Evolutionary conservation across 495 filamentous ascomycete genomes (phyloP).

Genomic region (Thozetella sp.): DNA sequence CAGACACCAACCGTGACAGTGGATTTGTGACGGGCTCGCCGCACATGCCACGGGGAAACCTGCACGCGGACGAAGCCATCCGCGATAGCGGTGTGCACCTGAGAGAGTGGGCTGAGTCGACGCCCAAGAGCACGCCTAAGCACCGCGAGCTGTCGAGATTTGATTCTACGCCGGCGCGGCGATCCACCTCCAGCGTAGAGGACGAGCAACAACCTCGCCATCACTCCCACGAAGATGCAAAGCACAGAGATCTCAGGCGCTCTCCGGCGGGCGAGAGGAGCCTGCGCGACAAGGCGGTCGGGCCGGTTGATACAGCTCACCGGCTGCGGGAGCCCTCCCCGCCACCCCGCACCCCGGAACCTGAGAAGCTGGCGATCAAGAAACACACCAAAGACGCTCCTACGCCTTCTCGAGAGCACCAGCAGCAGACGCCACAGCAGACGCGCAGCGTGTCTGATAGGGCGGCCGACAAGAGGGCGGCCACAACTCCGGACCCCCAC

Average conservation of each 20-base stretch:
- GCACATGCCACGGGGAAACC: conserved; percentile 26
- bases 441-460: conserved; percentile 34
- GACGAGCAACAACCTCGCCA: conserved; percentile 23
- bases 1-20: conserved; percentile 50
- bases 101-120: conserved; percentile 29
- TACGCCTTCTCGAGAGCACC: background rate
- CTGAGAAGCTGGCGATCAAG: conserved; percentile 25
- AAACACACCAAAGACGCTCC: conserved; percentile 13
- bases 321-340: conserved; percentile 26
- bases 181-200: conserved; percentile 45
- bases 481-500: conserved; percentile 33
- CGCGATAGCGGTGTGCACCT: conserved; percentile 58
- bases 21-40: conserved; percentile 45
- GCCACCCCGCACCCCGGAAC: conserved; percentile 29
- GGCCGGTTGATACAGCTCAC: conserved; percentile 21
- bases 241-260: conserved; percentile 13
- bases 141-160: conserved; percentile 12
- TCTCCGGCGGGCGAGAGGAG: conserved; percentile 16
- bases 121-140: conserved; percentile 10
- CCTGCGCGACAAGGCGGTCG: conserved; percentile 1
- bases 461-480: conserved; percentile 22
- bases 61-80: conserved; percentile 26
- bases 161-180: conserved; percentile 4
- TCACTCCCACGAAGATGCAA: conserved; percentile 16
- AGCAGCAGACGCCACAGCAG: conserved; percentile 11